These are phyloP conservation scores for Brachypodium distachyon DNA, from an alignment of 202 grass and related monocot species.

Conservation along the genomic window DNA sequence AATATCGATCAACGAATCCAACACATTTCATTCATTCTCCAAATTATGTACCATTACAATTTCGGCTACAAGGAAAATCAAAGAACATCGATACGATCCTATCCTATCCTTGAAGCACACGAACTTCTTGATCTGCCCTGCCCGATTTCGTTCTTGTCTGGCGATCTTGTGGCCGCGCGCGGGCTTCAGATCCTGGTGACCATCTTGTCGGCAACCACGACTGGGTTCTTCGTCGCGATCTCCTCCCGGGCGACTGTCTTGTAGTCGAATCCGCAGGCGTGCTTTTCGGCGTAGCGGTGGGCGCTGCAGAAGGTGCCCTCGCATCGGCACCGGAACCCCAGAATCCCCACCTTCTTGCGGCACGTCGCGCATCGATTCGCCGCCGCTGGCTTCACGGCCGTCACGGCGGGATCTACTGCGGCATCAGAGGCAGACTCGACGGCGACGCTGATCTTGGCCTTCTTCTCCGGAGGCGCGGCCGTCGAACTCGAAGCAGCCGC, in stretches of 20 bases:
- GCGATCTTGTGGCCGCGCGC: neutral
- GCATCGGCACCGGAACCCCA: slow-evolving; percentile 26
- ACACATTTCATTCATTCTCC: too few relatives aligned
- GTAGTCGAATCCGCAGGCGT: slow-evolving; percentile 16
- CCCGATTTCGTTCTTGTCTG: too few relatives aligned
- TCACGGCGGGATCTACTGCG: neutral
- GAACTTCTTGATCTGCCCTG: too few relatives aligned
- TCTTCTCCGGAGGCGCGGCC: neutral
- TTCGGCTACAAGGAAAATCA: too few relatives aligned
- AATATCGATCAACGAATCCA: too few relatives aligned
- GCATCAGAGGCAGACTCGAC: neutral
- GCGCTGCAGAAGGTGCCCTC: neutral
- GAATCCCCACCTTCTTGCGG: slow-evolving; percentile 26
- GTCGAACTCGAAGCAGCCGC: too few relatives aligned
- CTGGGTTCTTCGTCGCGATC: slow-evolving; percentile 8
- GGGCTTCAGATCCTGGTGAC: neutral
- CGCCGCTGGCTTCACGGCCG: neutral
- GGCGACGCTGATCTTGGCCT: neutral
- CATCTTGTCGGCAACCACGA: neutral
- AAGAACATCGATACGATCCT: too few relatives aligned
- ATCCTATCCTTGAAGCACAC: too few relatives aligned
- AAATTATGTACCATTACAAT: too few relatives aligned
- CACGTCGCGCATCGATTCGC: slow-evolving; percentile 10
- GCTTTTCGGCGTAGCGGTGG: slow-evolving; percentile 28
- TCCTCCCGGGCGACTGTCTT: neutral